Evolutionary conservation across 768 basidiomycete species (phyloP), one percentile per base, ranked within the genome.

Genomic region (Coprinopsis marcescibilis): DNA sequence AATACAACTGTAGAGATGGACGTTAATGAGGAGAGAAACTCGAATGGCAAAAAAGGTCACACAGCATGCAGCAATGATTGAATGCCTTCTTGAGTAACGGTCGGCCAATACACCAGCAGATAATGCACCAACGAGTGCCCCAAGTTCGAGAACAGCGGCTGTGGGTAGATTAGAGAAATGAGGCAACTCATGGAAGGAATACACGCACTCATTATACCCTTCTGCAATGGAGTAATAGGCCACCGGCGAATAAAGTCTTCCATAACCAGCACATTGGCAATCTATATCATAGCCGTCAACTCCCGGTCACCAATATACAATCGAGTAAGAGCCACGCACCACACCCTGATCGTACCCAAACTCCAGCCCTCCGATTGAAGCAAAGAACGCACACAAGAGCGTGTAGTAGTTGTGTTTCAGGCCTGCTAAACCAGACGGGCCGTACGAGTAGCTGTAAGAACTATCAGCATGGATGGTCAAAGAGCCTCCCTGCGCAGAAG

Each of bases 301-400:
- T 21, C 19, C n/a, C 12, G 11, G 19, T n/a, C 13, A 20, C 8
- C 12, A 11, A 20, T 14, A n/a, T 13, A 4, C 19, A 14, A 13
- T 21, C n/a, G n/a, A n/a, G n/a, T n/a, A n/a, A 34, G 21, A 29
- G 24, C 15, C 0, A 63, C 67, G 36, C 54, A 74, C 75, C 39
- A 89, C 88, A 29, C 87, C 87, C 57, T 89, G 87, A 55, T 89
- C 87, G 57, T 89, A 89, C 7, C 87, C 87, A 61, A 89, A 89
- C 12, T 83, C 78, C 46, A 89, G 59, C 0, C 86, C 86, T 1
- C 87, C 87, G 54, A 89, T 76, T 8, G 81, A 84, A 0, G 83
- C 87, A 52, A 89, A 87, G 39, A 83, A 66, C 3, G 82, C 85
- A 50, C 85, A 89, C 1, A 78, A 65, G 6, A 83, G 62, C 3